Conservation (phyloP, 257 asterid genomes). For the Dorcoceras hygrometricum region DNA sequence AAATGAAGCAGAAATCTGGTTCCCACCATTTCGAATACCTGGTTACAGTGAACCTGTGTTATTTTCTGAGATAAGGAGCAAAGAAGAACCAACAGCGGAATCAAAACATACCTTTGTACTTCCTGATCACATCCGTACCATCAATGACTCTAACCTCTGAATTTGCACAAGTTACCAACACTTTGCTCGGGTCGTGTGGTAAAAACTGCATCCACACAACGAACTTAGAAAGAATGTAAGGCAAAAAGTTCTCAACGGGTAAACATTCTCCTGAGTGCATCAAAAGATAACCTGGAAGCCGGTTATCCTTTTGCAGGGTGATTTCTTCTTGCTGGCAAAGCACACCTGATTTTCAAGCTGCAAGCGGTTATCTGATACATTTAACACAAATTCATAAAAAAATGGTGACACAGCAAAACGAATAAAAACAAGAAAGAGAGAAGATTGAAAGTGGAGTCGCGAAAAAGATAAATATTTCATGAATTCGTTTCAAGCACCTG, state of each 20-base stretch:
- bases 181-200: slow-evolving; percentile 66
- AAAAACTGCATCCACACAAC: slow-evolving; percentile 52
- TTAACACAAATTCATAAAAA: slow-evolving; percentile 24
- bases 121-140: slow-evolving; percentile 54
- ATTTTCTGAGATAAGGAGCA: not conserved
- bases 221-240: slow-evolving; percentile 5
- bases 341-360: slow-evolving; percentile 60
- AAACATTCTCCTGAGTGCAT: slow-evolving; percentile 15
- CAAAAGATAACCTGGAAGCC: slow-evolving; percentile 73
- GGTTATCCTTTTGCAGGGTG: slow-evolving; percentile 75
- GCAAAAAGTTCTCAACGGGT: slow-evolving; percentile 3
- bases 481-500: slow-evolving; percentile 47
- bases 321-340: slow-evolving; percentile 71
- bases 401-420: not conserved
- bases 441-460: not conserved
- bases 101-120: slow-evolving; percentile 59
- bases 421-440: not conserved
- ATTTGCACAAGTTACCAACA: slow-evolving; percentile 81
- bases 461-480: slow-evolving; percentile 10
- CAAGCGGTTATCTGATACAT: slow-evolving; percentile 57
- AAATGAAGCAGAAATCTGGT: slow-evolving; percentile 59
- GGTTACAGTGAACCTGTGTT: slow-evolving; percentile 8
- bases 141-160: slow-evolving; percentile 67
- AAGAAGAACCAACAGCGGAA: slow-evolving; percentile 13
- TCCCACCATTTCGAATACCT: slow-evolving; percentile 69